Conservation (phyloP, 148 eudicot genomes). For the Polygonum maritimum region DNA sequence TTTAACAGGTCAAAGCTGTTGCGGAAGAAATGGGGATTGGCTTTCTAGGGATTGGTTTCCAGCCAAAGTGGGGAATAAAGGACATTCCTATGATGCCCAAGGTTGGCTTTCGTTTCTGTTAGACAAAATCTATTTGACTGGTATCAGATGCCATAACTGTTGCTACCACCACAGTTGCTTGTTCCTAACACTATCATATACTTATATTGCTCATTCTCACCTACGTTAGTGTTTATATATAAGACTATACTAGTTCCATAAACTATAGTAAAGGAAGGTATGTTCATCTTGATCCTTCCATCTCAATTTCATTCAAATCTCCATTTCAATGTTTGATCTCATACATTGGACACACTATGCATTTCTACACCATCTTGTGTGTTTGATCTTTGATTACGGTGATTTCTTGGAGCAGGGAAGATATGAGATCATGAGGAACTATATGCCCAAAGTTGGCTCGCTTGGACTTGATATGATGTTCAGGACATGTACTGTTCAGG, state of each 20-base stretch:
- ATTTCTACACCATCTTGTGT: background rate
- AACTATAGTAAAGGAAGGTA: background rate
- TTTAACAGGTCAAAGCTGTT: constrained; percentile 85
- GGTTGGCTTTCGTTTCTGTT: constrained; percentile 30
- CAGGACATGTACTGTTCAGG: constrained; percentile 98
- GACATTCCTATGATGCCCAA: constrained; percentile 98
- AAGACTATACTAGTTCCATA: background rate
- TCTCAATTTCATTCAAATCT: background rate
- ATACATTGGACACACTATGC: background rate
- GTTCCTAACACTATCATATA: background rate
- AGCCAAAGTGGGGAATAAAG: constrained; percentile 74
- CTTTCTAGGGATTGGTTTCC: constrained; percentile 89
- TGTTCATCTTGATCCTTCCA: background rate
- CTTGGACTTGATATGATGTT: constrained; percentile 99
- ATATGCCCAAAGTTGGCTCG: constrained; percentile 96
- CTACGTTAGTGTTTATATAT: background rate
- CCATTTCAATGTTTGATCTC: background rate
- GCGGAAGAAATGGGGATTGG: constrained; percentile 98
- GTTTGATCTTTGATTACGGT: background rate
- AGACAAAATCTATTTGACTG: background rate
- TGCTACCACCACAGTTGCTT: background rate
- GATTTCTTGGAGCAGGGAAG: constrained; percentile 62
- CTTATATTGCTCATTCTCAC: background rate
- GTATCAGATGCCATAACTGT: background rate
- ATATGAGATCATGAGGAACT: constrained; percentile 92